These are phyloP conservation scores for Trypanosoma melophagium DNA, from an alignment of 208 protist genomes.

Conservation along the genomic window DNA sequence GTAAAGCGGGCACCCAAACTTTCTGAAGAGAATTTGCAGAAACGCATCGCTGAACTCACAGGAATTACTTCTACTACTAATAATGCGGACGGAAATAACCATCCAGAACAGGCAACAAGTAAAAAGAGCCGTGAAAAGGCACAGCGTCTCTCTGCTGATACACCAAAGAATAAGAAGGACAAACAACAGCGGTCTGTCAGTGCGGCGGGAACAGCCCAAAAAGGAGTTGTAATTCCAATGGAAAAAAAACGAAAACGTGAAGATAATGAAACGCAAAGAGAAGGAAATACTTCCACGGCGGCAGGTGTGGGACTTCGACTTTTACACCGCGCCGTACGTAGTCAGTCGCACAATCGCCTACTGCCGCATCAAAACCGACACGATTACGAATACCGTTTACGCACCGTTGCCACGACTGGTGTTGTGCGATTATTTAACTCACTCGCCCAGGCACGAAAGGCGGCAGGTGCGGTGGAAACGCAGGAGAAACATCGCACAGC, in stretches of 20 bases:
- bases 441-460: conserved; percentile 74
- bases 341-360: conserved; percentile 76
- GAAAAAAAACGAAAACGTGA: not conserved
- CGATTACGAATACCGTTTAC: conserved; percentile 89
- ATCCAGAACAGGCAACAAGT: not conserved
- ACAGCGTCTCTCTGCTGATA: no score
- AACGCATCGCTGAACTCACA: conserved; percentile 69
- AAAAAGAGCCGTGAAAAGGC: no score
- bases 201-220: not conserved
- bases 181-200: no score
- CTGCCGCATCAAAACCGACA: conserved; percentile 73
- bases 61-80: not conserved
- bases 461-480: conserved; percentile 44
- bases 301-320: conserved; percentile 73
- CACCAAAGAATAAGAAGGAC: no score
- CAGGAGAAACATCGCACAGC: conserved; percentile 55
- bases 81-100: not conserved
- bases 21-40: conserved; percentile 44
- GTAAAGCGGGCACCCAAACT: conserved; percentile 81
- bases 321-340: conserved; percentile 72
- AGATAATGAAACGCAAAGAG: conserved; percentile 42
- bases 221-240: not conserved
- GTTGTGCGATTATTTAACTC: conserved; percentile 90
- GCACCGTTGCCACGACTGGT: conserved; percentile 74
- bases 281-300: conserved; percentile 34